Evolutionary conservation across 2,329 filamentous ascomycete genomes (phyloP), one percentile per base, ranked within the genome.

Genomic region (Fusarium beomiforme): DNA sequence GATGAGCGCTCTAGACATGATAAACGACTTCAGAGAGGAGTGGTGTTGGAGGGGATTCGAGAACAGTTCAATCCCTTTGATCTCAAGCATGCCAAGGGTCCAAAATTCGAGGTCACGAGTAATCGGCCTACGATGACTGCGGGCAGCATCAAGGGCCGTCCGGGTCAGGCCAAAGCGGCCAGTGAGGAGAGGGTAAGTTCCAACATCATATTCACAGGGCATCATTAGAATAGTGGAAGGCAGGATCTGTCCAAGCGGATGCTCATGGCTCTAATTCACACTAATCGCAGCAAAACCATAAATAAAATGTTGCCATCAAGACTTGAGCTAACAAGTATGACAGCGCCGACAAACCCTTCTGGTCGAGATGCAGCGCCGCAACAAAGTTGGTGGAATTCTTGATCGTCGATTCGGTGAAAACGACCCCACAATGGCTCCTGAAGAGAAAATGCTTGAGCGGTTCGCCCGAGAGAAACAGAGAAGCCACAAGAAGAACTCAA

Each of bases 11-110:
- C 86, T 69, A 89, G 88, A 69, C 84, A 83, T 74, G 91, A 95
- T 77, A 93, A 94, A 81, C 91, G 93, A 66, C 87, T 93, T 29
- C 90, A 94, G 79, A 90, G 92, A 78, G 89, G 92, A 77, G 91
- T 90, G 60, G 93, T 94, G 19, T 86, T 99, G 69, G 90, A 93
- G 75, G 90, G 89, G 62, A 98, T 99, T 79, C 92, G 96, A 78
- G 95, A 98, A 78, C 92, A 95, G 74, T 98, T 98, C 88, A 99
- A 99, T 80, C 96, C 96, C 0, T 99, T 99, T 82, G 96, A 99
- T 79, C 89, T 97, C 79, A 97, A 97, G 82, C 90, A 92, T 64
- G 90, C 92, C 42, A 86, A 92, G 65, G 92, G 91, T 0, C 90
- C 90, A 61, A 98, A 98, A 77, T 97, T 97, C 72, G 91, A 95